Percentiles rank a stretch among this genome's conserved stretches.
Evolutionary conservation across 176 grass and related monocot species (phyloP).

Genomic region (Olyra latifolia): DNA sequence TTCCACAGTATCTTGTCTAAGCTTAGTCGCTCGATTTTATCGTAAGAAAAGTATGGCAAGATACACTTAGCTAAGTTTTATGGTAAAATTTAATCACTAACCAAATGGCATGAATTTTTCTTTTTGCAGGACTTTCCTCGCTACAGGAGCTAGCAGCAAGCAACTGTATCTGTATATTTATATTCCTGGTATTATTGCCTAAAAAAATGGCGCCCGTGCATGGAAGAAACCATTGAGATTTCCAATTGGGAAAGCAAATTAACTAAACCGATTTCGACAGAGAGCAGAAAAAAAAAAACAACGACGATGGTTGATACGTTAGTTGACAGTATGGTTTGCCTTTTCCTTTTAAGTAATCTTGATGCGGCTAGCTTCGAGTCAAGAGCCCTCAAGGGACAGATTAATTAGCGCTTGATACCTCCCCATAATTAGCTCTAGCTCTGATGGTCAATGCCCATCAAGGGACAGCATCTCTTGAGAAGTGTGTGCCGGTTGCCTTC

Average conservation of each 20-base stretch:
- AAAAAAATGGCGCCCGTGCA: not conserved
- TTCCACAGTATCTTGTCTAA: too few species aligned
- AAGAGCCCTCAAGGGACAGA: slow-evolving; percentile 14
- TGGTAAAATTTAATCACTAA: too few species aligned
- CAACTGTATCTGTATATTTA: not conserved
- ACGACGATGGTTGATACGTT: not conserved
- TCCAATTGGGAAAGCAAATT: not conserved
- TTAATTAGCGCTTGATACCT: slow-evolving; percentile 8
- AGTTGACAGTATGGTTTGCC: not conserved
- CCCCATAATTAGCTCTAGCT: not conserved
- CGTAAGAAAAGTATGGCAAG: too few species aligned
- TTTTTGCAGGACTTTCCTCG: not conserved
- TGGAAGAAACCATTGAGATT: not conserved
- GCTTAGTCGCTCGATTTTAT: too few species aligned
- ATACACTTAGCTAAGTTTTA: too few species aligned
- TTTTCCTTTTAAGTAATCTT: not conserved
- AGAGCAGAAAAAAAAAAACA: not conserved
- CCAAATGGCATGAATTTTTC: too few species aligned
- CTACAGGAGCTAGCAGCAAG: not conserved
- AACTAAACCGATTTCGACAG: not conserved
- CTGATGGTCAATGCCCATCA: slow-evolving; percentile 29
- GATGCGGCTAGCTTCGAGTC: slow-evolving; percentile 25
- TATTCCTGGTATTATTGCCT: not conserved
- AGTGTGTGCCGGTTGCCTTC: slow-evolving; percentile 35
- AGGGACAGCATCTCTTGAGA: slow-evolving; percentile 62